Percentiles rank a stretch among this genome's conserved stretches.
phyloP scores from a whole-genome alignment of 1,139 yeast genomes.

The Chernovozyma sophiae-reginae region DNA sequence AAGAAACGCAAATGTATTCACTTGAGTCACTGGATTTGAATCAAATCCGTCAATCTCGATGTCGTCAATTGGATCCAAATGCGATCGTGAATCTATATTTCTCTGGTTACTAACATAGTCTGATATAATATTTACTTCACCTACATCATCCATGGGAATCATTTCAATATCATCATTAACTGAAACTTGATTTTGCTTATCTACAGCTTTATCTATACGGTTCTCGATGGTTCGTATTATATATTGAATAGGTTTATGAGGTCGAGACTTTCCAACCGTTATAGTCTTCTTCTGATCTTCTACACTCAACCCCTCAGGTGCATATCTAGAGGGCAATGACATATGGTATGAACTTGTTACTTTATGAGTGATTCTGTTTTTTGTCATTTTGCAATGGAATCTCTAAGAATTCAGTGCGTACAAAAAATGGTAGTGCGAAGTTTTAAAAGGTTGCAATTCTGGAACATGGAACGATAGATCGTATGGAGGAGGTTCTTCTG shows the following conservation, averaged over 20 bases:
- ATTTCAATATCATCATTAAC: constrained; percentile 45
- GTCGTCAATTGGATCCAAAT: not conserved
- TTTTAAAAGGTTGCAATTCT: not conserved
- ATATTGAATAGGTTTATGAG: constrained; percentile 20
- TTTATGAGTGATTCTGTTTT: not conserved
- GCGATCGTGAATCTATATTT: not conserved
- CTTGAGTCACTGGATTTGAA: not conserved
- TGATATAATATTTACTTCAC: constrained; percentile 44
- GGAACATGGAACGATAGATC: too few relatives aligned
- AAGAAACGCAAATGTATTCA: constrained; percentile 18
- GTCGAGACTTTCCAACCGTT: constrained; percentile 26
- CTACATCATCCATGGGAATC: constrained; percentile 46
- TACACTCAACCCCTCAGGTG: constrained; percentile 35
- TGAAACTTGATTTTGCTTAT: constrained; percentile 6
- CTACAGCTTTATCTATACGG: constrained; percentile 28
- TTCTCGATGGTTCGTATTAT: constrained; percentile 29
- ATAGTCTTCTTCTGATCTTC: constrained; percentile 26
- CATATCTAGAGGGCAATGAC: constrained; percentile 44
- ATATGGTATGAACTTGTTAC: constrained; percentile 7
- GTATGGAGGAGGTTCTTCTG: too few relatives aligned
- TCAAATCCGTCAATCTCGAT: not conserved
- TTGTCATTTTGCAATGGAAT: too few relatives aligned
- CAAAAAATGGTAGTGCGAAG: not conserved
- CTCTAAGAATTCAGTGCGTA: too few relatives aligned
- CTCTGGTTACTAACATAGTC: constrained; percentile 28